Conservation (phyloP, 441 rosid species). For the Populus tomentosa region DNA sequence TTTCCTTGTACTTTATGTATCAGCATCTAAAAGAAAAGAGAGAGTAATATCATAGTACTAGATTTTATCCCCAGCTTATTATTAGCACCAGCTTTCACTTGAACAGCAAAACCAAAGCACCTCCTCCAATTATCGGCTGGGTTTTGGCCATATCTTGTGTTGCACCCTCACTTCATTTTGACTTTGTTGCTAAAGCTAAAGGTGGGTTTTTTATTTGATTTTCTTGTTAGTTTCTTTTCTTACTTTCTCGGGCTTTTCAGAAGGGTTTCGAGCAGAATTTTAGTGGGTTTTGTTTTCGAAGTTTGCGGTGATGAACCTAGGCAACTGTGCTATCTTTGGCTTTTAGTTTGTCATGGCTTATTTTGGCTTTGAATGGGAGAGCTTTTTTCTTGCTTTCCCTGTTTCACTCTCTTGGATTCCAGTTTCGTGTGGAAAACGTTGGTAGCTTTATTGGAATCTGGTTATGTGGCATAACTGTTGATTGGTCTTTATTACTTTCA, state of each 20-base stretch:
- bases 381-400: slow-evolving; percentile 13
- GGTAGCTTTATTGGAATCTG: slow-evolving; percentile 37
- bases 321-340: not conserved
- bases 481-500: slow-evolving; percentile 24
- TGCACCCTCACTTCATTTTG: slow-evolving; percentile 12
- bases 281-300: not conserved
- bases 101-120: slow-evolving; percentile 4
- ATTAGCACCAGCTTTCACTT: not conserved
- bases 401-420: slow-evolving; percentile 31
- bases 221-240: not conserved
- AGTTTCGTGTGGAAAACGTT: slow-evolving; percentile 28
- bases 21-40: not conserved
- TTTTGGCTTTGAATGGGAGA: not conserved
- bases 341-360: not conserved
- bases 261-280: not conserved
- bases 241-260: slow-evolving; percentile 9
- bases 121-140: slow-evolving; percentile 26
- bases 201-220: slow-evolving; percentile 29
- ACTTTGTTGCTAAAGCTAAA: slow-evolving; percentile 25
- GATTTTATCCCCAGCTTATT: not conserved
- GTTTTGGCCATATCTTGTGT: slow-evolving; percentile 11
- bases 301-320: not conserved
- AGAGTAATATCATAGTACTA: not conserved
- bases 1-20: not conserved
- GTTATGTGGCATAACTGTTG: slow-evolving; percentile 19